A percentile compares a stretch with the other conserved stretches of the same genome.
phyloP scores from a whole-genome alignment of 306 rosid genomes.

The Cicer pinnatifidum region DNA sequence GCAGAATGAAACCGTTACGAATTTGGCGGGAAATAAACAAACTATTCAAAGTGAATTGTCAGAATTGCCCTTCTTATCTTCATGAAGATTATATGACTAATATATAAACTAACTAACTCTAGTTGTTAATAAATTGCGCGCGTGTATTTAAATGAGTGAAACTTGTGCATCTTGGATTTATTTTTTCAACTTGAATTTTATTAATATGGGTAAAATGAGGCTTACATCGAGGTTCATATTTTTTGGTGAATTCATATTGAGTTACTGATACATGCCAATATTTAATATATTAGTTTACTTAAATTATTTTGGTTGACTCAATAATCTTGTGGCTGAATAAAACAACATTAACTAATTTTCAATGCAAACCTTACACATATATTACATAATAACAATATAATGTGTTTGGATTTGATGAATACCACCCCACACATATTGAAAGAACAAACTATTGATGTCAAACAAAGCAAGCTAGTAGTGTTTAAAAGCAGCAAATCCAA shows the following conservation, averaged over 20 bases:
- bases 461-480: slow-evolving; percentile 43
- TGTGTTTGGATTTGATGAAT: slow-evolving; percentile 4
- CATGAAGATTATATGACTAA: neutral
- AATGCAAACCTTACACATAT: neutral
- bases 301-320: neutral
- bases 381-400: slow-evolving; percentile 37
- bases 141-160: no score
- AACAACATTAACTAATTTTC: slow-evolving; percentile 38
- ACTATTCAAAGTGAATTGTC: neutral
- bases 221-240: no score
- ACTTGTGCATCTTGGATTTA: no score
- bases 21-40: slow-evolving; percentile 27
- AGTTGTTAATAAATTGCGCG: no score
- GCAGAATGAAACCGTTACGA: neutral
- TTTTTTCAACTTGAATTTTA: no score
- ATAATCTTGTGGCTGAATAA: neutral
- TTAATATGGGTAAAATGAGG: no score
- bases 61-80: slow-evolving; percentile 7
- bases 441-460: neutral
- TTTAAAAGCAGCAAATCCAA: slow-evolving; percentile 42
- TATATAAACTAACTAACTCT: neutral
- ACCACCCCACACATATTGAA: slow-evolving; percentile 42
- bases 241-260: no score
- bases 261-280: no score
- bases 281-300: no score